Conservation (phyloP, 2,329 filamentous ascomycete genomes). For the Zasmidium cellare region DNA sequence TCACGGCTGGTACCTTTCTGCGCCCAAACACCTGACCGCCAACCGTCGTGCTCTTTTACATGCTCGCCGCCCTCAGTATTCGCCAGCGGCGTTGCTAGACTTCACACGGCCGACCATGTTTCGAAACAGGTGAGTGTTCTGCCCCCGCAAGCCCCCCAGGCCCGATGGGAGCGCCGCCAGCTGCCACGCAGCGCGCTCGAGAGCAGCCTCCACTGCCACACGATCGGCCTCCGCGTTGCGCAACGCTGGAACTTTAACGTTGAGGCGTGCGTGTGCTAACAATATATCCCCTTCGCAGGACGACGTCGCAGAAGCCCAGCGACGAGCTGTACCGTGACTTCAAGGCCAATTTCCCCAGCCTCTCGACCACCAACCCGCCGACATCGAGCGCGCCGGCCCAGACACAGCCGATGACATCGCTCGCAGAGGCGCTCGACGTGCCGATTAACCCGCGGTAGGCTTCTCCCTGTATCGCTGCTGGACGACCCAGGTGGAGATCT, state of each 20-base stretch:
- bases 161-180: slow-evolving; percentile 3
- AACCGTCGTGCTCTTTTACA: slow-evolving; percentile 13
- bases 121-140: slow-evolving; percentile 46
- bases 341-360: slow-evolving; percentile 77
- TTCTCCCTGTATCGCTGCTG: slow-evolving; percentile 17
- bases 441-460: slow-evolving; percentile 47
- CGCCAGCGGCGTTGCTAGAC: slow-evolving; percentile 19
- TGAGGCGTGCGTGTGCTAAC: slow-evolving; percentile 14
- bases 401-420: slow-evolving; percentile 38
- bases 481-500: slow-evolving; percentile 16
- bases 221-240: slow-evolving; percentile 22
- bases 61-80: slow-evolving; percentile 15
- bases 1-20: slow-evolving; percentile 20
- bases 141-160: slow-evolving; percentile 1
- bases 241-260: slow-evolving; percentile 24
- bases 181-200: slow-evolving; percentile 3
- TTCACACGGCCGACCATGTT: slow-evolving; percentile 41
- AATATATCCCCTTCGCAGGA: slow-evolving; percentile 16
- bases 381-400: slow-evolving; percentile 44
- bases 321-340: slow-evolving; percentile 83
- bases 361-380: slow-evolving; percentile 44
- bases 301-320: slow-evolving; percentile 77
- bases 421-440: slow-evolving; percentile 49
- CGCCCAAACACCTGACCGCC: slow-evolving; percentile 7
- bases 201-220: slow-evolving; percentile 21